Base-by-base conservation (phyloP, 352 stramenopile genomes). In the Phytopythium litorale region DNA sequence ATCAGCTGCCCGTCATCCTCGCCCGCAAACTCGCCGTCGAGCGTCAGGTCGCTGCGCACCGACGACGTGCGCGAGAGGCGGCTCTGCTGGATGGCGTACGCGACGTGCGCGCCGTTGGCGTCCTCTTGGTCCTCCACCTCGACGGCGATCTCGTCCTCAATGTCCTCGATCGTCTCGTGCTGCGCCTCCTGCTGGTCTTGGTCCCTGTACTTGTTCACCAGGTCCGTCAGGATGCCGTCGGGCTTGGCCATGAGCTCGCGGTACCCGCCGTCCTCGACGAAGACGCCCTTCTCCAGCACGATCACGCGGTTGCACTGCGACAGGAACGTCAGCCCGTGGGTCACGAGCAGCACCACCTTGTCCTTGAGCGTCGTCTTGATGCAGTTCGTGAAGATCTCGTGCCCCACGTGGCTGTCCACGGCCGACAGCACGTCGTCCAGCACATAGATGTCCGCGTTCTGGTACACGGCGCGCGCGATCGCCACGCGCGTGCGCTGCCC, bases 371-470 rank as follows among this genome's bases (percentile, higher is more conserved):
- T 71, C 16, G 64, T 76, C 51, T 81, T 78, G 32, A 89, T 75
- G 30, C 72, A 88, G 12, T 86, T 73, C 6, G 67, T 75, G 71
- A 99, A 99, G 46, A 99, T 84, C 65, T 98, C 88, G 48, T 89
- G 86, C 7, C 82, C 91, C n/a, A 99, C 94, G 56, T 98, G 83
- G 50, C 79, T 89, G 71, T 99, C 97, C 11, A 99, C 97, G 21
- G 92, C 93, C 23, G 87, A 87, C 7, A 99, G 66, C 45, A 96
- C 83, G 63, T 99, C 96, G 68, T 99, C 97, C 3, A 99, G 73
- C 16, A 99, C 51, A 65, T 97, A 98, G 37, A 93, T 80, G 53
- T 92, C 81, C 2, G 87, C 75, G 68, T 94, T 72, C 35, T 83
- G 76, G 63, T 97, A 97, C 15, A 90, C 71, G 23, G 87, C 84